These are phyloP conservation scores for Glycine latifolia DNA, from an alignment of 306 rosid species.

Conservation along the genomic window DNA sequence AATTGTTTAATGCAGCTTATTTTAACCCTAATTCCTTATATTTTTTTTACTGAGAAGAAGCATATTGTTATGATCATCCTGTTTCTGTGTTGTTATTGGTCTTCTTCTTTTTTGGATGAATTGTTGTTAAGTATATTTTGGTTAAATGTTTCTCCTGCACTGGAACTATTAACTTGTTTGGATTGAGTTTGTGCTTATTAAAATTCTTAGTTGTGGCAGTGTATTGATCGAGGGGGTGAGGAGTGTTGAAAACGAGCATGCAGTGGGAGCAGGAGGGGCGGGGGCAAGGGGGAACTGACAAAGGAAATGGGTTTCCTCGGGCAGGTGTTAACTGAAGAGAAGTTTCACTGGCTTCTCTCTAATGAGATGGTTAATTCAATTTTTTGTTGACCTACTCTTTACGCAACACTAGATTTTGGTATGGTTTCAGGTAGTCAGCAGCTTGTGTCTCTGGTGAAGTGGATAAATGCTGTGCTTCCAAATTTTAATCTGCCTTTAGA, in stretches of 20 bases:
- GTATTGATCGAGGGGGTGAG: constrained; percentile 42
- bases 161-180: constrained; percentile 8
- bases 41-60: constrained; percentile 9
- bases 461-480: constrained; percentile 85
- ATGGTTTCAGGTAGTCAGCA: constrained; percentile 62
- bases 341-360: not conserved
- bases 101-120: too few species aligned
- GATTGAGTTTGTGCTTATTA: constrained; percentile 9
- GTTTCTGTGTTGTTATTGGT: too few species aligned
- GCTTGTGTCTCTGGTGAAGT: constrained; percentile 66
- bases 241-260: constrained; percentile 57
- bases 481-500: constrained; percentile 70
- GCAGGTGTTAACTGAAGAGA: not conserved
- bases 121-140: not conserved
- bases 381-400: constrained; percentile 35
- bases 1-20: constrained; percentile 34
- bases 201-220: constrained; percentile 44
- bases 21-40: constrained; percentile 17
- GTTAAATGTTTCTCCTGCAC: not conserved
- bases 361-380: constrained; percentile 13
- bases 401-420: constrained; percentile 34
- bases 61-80: not conserved
- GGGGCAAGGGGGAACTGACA: constrained; percentile 49
- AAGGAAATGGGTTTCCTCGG: constrained; percentile 51
- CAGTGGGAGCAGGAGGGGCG: constrained; percentile 56